Conservation (phyloP, 768 basidiomycete species). For the Trametes sanguinea region DNA sequence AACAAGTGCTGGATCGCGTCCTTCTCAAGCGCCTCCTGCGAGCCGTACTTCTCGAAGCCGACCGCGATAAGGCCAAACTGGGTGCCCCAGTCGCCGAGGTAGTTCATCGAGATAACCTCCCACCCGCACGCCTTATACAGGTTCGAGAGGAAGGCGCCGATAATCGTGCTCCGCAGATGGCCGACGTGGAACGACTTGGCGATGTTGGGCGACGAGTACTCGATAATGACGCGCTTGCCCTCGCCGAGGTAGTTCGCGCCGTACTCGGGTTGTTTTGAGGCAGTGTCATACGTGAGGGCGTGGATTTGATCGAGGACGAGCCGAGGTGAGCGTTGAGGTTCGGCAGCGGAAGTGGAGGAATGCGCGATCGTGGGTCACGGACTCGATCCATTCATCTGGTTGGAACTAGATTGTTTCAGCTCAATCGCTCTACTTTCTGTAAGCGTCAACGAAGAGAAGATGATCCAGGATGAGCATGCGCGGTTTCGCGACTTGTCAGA, state of each 20-base stretch:
- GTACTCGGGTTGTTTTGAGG: conserved; percentile 67
- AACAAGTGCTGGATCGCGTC: conserved; percentile 96
- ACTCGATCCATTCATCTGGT: conserved; percentile 76
- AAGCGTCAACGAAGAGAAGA: neutral
- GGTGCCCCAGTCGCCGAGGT: conserved; percentile 98
- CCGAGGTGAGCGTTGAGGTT: conserved; percentile 60
- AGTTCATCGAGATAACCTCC: conserved; percentile 91
- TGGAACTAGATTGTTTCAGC: conserved; percentile 60
- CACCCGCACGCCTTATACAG: conserved; percentile 91
- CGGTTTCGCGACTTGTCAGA: no score
- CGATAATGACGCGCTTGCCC: conserved; percentile 84
- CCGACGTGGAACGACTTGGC: conserved; percentile 99
- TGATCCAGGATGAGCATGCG: no score
- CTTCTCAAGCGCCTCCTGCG: conserved; percentile 74
- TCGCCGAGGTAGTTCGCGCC: conserved; percentile 77
- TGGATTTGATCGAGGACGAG: conserved; percentile 75
- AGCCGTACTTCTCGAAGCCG: conserved; percentile 92
- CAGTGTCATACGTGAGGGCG: conserved; percentile 61
- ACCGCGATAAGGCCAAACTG: conserved; percentile 91
- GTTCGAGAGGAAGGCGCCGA: conserved; percentile 92
- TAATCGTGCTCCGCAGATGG: conserved; percentile 96
- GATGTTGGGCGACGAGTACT: conserved; percentile 97
- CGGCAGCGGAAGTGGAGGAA: conserved; percentile 84
- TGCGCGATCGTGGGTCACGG: conserved; percentile 67
- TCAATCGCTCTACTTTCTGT: neutral